Conservation (phyloP, 768 basidiomycete species). For the Boletus rubescentipes region DNA sequence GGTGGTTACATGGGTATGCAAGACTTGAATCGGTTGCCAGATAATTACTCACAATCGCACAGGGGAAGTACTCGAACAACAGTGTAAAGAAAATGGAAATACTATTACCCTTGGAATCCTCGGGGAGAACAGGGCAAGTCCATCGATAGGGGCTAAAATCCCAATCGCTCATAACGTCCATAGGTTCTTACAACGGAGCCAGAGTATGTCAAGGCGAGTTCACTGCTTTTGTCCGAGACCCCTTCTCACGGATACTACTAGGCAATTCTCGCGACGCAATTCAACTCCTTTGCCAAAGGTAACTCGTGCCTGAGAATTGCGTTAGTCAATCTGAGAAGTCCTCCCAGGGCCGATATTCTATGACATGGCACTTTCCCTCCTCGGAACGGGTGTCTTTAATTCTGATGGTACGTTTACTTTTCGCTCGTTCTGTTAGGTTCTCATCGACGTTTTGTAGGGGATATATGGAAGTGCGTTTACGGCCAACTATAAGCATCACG, state of each 20-base stretch:
- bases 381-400: slow-evolving; percentile 62
- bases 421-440: background rate
- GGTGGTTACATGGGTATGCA: slow-evolving; percentile 31
- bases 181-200: slow-evolving; percentile 50
- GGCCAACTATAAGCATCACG: background rate
- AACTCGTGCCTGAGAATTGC: slow-evolving; percentile 2
- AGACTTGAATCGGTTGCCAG: background rate
- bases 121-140: slow-evolving; percentile 38
- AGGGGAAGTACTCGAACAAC: slow-evolving; percentile 32
- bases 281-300: slow-evolving; percentile 43
- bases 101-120: slow-evolving; percentile 35
- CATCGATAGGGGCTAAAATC: background rate
- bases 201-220: slow-evolving; percentile 42
- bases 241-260: slow-evolving; percentile 16
- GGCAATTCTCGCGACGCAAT: slow-evolving; percentile 47
- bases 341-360: slow-evolving; percentile 12
- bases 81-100: slow-evolving; percentile 29
- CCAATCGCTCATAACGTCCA: background rate
- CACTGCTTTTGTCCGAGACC: background rate
- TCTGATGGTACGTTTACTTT: slow-evolving; percentile 42
- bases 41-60: background rate
- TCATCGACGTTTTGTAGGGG: slow-evolving; percentile 33
- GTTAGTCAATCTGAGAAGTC: slow-evolving; percentile 22
- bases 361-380: slow-evolving; percentile 29
- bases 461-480: slow-evolving; percentile 55